Evolutionary conservation across 106 monocot genomes (phyloP), one percentile per base, ranked within the genome.

Genomic region (Phalaenopsis equestris): DNA sequence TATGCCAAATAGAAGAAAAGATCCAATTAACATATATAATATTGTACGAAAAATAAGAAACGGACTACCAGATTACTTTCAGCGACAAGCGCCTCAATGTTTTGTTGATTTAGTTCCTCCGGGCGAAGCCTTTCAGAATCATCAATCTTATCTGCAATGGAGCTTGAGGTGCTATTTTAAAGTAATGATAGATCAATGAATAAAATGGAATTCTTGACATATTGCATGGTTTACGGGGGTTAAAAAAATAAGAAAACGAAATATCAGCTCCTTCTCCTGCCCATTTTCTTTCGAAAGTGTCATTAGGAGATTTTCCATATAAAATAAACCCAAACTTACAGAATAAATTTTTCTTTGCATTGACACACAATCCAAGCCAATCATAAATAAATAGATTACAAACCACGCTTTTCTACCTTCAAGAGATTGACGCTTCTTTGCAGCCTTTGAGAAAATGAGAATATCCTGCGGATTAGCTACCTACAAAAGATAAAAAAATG

Each of bases 401-500:
- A n/a, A 0, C 8, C 11, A 68, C 37, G 12, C 11, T 70, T 38
- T 70, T 39, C 38, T 39, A 93, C 94, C 98, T 89, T 84, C 88
- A 86, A 78, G 16, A 76, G 90, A 49, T 79, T 94, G 94, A 21
- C 90, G 94, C 75, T 92, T 99, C 84, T 91, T 99, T 82, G 91
- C 92, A 80, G 98, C 84, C 75, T 99, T 99, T 37, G 98, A 94
- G 81, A 99, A 99, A 88, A 99, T 92, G 56, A 99, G 92, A 82
- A 99, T 99, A 77, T 99, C 98, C 70, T 99, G 98, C 48, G 98
- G 98, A 86, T 99, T 99, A 64, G 98, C 98, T 81, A 99, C 98
- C 98, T 98, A 67, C 41, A 79, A 18, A 79, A 57, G n/a, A 74
- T 8, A 45, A 74, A 19, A 7, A 74, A 74, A 45, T 74, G 74